Conservation (phyloP, 306 rosid genomes). For the Acacia melanoxylon region DNA sequence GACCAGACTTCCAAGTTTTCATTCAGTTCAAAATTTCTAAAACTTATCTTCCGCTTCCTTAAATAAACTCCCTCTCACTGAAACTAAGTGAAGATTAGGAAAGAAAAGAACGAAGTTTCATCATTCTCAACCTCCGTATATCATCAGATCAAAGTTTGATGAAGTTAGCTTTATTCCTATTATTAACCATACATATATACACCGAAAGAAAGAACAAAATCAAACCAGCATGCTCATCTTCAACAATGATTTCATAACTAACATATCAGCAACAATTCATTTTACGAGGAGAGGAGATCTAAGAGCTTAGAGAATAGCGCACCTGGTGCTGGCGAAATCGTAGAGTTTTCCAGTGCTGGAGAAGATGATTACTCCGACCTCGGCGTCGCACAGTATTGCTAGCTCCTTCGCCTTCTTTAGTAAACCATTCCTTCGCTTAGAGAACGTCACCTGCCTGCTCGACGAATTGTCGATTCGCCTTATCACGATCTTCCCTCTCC, state of each 20-base stretch:
- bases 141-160: background rate
- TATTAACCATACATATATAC: background rate
- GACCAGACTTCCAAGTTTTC: background rate
- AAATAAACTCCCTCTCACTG: background rate
- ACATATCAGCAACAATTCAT: slow-evolving; percentile 12
- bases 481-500: slow-evolving; percentile 95
- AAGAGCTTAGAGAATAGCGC: background rate
- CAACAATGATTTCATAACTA: background rate
- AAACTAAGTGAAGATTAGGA: background rate
- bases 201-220: background rate
- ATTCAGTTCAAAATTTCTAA: background rate
- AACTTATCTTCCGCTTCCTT: background rate
- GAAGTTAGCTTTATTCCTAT: background rate
- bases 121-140: background rate
- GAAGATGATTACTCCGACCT: slow-evolving; percentile 86
- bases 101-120: background rate
- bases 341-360: slow-evolving; percentile 90
- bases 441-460: slow-evolving; percentile 89
- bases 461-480: slow-evolving; percentile 95
- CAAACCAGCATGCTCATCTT: background rate
- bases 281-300: slow-evolving; percentile 20
- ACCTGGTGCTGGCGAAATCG: slow-evolving; percentile 86
- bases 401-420: slow-evolving; percentile 94
- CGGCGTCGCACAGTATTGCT: slow-evolving; percentile 89
- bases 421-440: slow-evolving; percentile 83